A percentile compares a stretch with the other conserved stretches of the same genome.
These are phyloP conservation scores for Basidiobolus meristosporus DNA, from an alignment of 371 early-diverging fungal species.

Conservation along the genomic window DNA sequence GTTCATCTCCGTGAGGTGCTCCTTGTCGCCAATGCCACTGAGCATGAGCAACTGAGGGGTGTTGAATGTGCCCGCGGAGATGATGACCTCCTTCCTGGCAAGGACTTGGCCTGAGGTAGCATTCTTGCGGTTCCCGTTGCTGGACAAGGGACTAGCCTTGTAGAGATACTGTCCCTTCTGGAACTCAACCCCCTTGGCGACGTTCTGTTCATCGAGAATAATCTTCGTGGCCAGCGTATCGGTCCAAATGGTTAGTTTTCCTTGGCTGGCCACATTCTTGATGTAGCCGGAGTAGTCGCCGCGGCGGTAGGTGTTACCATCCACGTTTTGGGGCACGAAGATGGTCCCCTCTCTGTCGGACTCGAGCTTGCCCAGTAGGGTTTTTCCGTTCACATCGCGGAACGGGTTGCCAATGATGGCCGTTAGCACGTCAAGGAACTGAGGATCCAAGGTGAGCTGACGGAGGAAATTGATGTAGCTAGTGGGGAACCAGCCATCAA, in stretches of 20 bases:
- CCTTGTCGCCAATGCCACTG: constrained; percentile 7
- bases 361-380: not conserved
- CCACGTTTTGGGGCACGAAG: constrained; percentile 1
- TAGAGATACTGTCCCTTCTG: constrained; percentile 1
- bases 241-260: not conserved
- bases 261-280: not conserved
- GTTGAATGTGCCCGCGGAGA: constrained; percentile 9
- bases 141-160: not conserved
- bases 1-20: not conserved
- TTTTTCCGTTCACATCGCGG: constrained; percentile 1
- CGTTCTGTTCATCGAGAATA: not conserved
- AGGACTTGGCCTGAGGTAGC: constrained; percentile 1
- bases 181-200: constrained; percentile 1
- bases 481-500: constrained; percentile 1
- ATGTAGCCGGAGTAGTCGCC: not conserved
- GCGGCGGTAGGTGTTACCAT: not conserved
- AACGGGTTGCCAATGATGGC: not conserved
- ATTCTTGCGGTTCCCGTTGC: not conserved
- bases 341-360: constrained; percentile 1
- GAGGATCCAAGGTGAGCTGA: not conserved
- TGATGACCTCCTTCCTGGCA: constrained; percentile 9
- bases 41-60: constrained; percentile 9
- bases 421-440: not conserved
- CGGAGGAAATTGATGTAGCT: not conserved
- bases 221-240: constrained; percentile 2